Base-by-base conservation (phyloP, 352 stramenopile species). In the Phytophthora citrophthora region DNA sequence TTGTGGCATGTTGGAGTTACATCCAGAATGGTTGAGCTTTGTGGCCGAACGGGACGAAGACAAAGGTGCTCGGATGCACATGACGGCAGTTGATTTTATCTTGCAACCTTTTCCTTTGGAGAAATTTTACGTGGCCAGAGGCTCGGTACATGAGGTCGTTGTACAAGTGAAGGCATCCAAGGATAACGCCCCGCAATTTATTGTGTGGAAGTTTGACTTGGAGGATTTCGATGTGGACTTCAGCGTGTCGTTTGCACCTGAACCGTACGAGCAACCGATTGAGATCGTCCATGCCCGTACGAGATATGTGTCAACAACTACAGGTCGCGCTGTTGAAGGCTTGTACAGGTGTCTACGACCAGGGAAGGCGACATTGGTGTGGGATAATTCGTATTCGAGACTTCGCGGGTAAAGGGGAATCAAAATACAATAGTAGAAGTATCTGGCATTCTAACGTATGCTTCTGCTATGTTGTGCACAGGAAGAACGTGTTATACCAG, bases 81-180 rank as follows among this genome's bases (percentile, higher is more conserved):
- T 94, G 83, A 94, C 83, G 1, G 83, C 86, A 1, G 86, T 94
- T 53, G 83, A 91, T 54, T 94, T 94, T 64, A 90, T 94, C 54
- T 51, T 93, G 41, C 86, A 94, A 72, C 83, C 86, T 13, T 93
- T 94, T 64, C 72, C 79, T 0, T 76, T 83, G 54, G 82, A 91
- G 50, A 90, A 90, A 61, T 73, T 89, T 40, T 64, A 68, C 43
- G 57, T 74, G 6, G 15, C 74, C 15, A 72, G 65, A 70, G 82
- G 81, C 1, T 89, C 86, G 5, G 61, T 58, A 5, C 79, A 91
- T 54, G 80, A 93, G 41, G 50, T 74, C 0, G 55, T 58, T 15
- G 63, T 90, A 11, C 55, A 81, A n/a, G 64, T 93, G 26, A 74
- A 72, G 9, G 61, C 70, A 4, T 70, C 69, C 34, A 71, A 76